Base-by-base conservation (phyloP, 164 flowering plant species). In the Umbilicus rupestris region DNA sequence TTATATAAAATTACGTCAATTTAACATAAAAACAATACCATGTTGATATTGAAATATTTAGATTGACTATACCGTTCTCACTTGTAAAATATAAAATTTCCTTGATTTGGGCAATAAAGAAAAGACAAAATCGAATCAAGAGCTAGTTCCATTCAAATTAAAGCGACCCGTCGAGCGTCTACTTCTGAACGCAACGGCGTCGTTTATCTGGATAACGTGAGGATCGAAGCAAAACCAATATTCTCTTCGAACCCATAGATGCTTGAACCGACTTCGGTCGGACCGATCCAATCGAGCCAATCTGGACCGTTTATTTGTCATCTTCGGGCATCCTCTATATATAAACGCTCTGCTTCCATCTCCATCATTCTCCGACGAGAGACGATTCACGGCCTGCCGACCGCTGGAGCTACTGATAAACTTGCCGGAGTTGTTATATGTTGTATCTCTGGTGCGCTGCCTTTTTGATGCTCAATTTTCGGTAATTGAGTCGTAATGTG, bases 181-280 rank as follows among this genome's bases (percentile, higher is more conserved):
- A 47, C 55, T 52, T 19, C 0, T 2, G 30, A 8, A 24, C 15
- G 12, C 3, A 8, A 28, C 60, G 60, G 1, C 60, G 60, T 28
- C 33, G 31, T 29, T 12, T 28, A 19, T 55, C 17, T 0, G 7
- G 33, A 55, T 55, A 55, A 55, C 60, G 60, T 55, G 60, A 55
- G 60, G 19, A 55, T 55, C 60, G 31, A 55, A 33, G 35, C 60
- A 55, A 55, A 26, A 55, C 60, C 33, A 55, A 55, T 55, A 55
- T 55, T 55, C 60, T 29, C 60, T 28, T 14, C 60, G 22, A 28
- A 22, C 9, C 33, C 30, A 10, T 7, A 20, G 2, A 49, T 20
- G 26, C 55, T 49, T 20, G 28, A 55, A 33, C 60, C 60, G 19
- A 55, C 16, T 17, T 7, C 60, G 60, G 60, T 55, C 60, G 14